phyloP scores from a whole-genome alignment of 345 rosid species.

The Melaleuca alternifolia region DNA sequence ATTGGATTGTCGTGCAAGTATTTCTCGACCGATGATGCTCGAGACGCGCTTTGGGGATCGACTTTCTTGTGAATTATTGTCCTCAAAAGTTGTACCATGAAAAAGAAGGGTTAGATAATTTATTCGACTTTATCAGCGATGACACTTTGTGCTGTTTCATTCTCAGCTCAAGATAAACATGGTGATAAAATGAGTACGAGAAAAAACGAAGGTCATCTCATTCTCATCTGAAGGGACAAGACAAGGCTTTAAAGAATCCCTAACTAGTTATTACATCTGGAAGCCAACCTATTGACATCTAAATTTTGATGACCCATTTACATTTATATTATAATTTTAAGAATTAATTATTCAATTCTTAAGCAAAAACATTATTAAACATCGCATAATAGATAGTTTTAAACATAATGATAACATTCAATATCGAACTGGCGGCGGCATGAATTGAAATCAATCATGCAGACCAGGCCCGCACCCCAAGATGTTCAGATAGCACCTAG shows the following conservation, averaged over 20 bases:
- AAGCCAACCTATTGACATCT: neutral
- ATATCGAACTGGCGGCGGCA: no score
- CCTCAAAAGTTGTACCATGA: conserved; percentile 44
- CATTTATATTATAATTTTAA: no score
- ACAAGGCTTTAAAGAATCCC: neutral
- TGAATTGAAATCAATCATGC: no score
- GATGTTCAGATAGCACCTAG: no score
- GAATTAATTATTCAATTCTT: no score
- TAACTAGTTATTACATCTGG: neutral
- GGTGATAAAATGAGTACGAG: neutral
- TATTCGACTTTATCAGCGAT: neutral
- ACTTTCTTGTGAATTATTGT: conserved; percentile 74
- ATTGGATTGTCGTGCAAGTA: conserved; percentile 28
- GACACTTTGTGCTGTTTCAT: neutral
- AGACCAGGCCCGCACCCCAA: no score
- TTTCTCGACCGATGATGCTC: conserved; percentile 37
- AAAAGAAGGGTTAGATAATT: neutral
- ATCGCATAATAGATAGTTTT: no score
- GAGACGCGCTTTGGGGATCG: conserved; percentile 29
- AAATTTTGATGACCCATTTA: no score
- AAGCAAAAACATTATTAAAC: no score
- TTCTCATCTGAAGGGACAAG: neutral
- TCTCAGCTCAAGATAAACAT: neutral
- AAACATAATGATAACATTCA: no score
- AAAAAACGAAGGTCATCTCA: no score